Evolutionary conservation across 2,329 filamentous ascomycete genomes (phyloP).

Genomic region (Neonectria ditissima): DNA sequence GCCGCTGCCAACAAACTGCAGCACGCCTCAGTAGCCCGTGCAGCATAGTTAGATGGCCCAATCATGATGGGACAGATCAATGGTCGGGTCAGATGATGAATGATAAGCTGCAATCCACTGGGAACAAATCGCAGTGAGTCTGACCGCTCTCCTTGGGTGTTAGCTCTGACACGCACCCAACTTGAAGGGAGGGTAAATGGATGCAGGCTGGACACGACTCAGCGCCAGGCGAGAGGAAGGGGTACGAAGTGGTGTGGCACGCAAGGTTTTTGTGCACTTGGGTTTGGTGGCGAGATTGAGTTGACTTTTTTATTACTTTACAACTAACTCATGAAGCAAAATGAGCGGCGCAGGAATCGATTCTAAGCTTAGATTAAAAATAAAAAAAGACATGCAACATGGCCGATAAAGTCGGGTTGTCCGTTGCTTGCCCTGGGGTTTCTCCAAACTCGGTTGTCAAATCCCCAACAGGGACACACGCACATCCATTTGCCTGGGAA

Average conservation of each 20-base stretch:
- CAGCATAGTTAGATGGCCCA: not conserved
- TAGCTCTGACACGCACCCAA: conserved; percentile 6
- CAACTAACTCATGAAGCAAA: not conserved
- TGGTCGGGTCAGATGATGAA: conserved; percentile 16
- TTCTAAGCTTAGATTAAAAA: not conserved
- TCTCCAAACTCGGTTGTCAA: conserved; percentile 1
- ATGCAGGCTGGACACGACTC: not conserved
- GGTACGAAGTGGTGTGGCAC: not conserved
- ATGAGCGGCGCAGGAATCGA: not conserved
- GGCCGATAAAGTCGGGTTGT: not conserved
- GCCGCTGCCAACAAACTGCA: conserved; percentile 1
- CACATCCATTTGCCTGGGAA: not conserved
- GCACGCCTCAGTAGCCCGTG: conserved; percentile 1
- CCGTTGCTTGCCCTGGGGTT: not conserved
- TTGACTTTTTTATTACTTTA: not conserved
- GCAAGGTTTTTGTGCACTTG: conserved; percentile 9
- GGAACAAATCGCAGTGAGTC: not conserved
- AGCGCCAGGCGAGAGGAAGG: not conserved
- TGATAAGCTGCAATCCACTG: conserved; percentile 11
- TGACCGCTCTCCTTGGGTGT: conserved; percentile 17
- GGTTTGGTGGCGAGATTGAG: conserved; percentile 6
- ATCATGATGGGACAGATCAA: not conserved
- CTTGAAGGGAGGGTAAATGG: not conserved
- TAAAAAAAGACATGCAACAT: not conserved
- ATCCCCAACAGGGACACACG: not conserved